Base-by-base conservation (phyloP, 2,329 filamentous ascomycete species). In the Claviceps maximensis region DNA sequence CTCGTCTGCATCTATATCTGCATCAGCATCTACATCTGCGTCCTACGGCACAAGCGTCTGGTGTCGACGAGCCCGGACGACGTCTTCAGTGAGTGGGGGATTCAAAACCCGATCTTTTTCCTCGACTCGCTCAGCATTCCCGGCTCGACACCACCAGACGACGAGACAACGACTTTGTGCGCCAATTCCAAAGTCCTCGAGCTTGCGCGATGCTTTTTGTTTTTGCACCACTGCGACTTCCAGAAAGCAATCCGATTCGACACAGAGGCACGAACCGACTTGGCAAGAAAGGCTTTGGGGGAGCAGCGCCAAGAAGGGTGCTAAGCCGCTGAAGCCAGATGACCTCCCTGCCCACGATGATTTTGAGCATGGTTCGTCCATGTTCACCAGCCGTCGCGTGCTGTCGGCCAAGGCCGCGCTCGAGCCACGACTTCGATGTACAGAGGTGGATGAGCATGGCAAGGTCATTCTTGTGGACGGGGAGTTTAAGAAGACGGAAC, bases 401-500 rank as follows among this genome's bases (percentile, higher is more conserved):
- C 74, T 88, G 62, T 77, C 82, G 50, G 78, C 82, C 47, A 93
- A 91, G 69, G 85, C 87, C 2, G 83, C 86, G 27, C 84, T 91
- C 54, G 89, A 96, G 67, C 80, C 90, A 31, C 84, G 89, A 55
- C 74, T 98, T 59, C 80, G 93, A 52, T 98, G 93, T 65, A 98
- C 93, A 1, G 93, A 98, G 68, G 87, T 97, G 55, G 89, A 97
- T 62, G 89, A 90, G 66, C 82, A 87, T 63, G 93, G 93, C 42
- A 86, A 94, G 61, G 89, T 96, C 27, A 94, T 91, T 21, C 74
- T 97, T 54, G 86, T 95, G 21, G 94, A 94, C 65, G 89, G 89
- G 55, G 93, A 97, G 68, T 97, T 96, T 70, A 94, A 93, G 72
- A 98, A 98, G 76, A 93, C 83, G 62, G 93, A 98, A 71, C 75